Base-by-base conservation (phyloP, 768 basidiomycete species). In the Russula compacta region DNA sequence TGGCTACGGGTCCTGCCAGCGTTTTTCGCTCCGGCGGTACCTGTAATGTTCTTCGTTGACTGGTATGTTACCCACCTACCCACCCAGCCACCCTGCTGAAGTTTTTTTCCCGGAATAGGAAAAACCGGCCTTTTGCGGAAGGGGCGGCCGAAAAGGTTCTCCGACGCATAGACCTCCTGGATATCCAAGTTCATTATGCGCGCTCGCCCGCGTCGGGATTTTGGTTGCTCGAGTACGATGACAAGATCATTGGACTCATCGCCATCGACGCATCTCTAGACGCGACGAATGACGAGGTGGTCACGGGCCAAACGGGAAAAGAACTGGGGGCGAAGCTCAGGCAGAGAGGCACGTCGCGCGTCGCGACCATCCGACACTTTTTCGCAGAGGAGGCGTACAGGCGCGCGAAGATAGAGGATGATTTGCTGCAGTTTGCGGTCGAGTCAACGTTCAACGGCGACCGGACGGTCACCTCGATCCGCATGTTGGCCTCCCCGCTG, bases 351-450 rank as follows among this genome's bases (percentile, higher is more conserved):
- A 73, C 77, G 36, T 75, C 82, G n/a, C 68, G 71, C 44, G 75
- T 77, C n/a, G 89, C 84, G 11, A 73, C 77, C 17, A 83, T 92
- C 66, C 84, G 87, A 35, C 89, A 92, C 69, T 85, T 90, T 71
- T 85, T 81, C 66, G 80, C 87, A 29, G 85, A 88, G 43, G 84
- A 85, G 64, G 75, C 73, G 15, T 91, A 82, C 67, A 81, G 86
- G 53, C 65, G 66, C 8, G 72, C 80, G 24, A 75, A 75, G 12
- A 76, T 87, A 46, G 86, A 90, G 68, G 73, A 81, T 17, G 89
- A 91, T 68, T 69, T 92, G 33, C 73, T 92, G 8, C 68, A 75
- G n/a, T 77, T 82, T 67, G 86, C 85, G 0, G 69, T 84, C 29
- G 70, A 75, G 36, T 77, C 79, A 57, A 80, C 83, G n/a, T 89